These are phyloP conservation scores for Fusarium illudens DNA, from an alignment of 2,329 filamentous ascomycete species.

Conservation along the genomic window DNA sequence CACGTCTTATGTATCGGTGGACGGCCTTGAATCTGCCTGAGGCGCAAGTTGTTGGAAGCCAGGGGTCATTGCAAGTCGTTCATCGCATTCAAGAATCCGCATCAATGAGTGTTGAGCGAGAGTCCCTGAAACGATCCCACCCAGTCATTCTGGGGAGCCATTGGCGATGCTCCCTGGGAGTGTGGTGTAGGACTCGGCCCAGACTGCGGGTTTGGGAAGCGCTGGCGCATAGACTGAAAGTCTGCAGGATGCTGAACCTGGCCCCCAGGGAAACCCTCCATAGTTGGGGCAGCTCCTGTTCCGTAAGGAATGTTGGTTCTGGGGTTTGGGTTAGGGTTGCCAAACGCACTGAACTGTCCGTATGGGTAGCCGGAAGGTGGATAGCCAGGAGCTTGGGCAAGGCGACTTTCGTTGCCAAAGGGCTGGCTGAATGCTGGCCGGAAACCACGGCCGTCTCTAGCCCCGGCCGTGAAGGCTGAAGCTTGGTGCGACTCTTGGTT, in stretches of 20 bases:
- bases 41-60: too few species aligned
- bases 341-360: constrained; percentile 45
- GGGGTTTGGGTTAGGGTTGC: constrained; percentile 46
- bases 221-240: constrained; percentile 57
- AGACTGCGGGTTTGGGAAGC: constrained; percentile 55
- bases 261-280: constrained; percentile 44
- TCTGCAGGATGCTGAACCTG: constrained; percentile 50
- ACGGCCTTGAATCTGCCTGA: constrained; percentile 11
- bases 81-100: constrained; percentile 9
- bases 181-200: constrained; percentile 48
- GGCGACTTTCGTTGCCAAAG: constrained; percentile 54
- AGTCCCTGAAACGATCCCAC: constrained; percentile 72
- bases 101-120: constrained; percentile 71
- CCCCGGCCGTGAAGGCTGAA: constrained; percentile 48
- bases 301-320: constrained; percentile 44
- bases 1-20: constrained; percentile 11
- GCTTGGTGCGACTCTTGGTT: constrained; percentile 45
- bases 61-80: too few species aligned
- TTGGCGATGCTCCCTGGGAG: constrained; percentile 51
- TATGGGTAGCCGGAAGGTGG: constrained; percentile 50
- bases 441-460: constrained; percentile 52
- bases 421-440: constrained; percentile 54
- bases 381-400: constrained; percentile 49
- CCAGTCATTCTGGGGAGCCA: constrained; percentile 66
- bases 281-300: constrained; percentile 39